Base-by-base conservation (phyloP, 805 yeast genomes). In the Hagleromyces aurorensis region DNA sequence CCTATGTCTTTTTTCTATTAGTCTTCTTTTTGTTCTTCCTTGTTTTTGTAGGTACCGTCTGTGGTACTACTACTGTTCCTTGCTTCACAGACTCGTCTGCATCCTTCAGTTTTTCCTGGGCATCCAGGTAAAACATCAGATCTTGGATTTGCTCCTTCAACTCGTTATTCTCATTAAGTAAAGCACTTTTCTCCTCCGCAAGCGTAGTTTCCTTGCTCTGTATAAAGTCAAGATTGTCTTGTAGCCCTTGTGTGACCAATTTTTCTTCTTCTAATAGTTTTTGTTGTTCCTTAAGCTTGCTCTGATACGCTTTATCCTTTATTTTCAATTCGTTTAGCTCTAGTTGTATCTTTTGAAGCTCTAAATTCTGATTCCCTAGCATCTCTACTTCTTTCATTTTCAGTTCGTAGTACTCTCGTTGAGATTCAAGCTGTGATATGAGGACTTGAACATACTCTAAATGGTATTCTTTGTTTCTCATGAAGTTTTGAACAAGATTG, bases 361-460 rank as follows among this genome's bases (percentile, higher is more conserved):
- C 35, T 10, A 16, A 14, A 14, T 24, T 45, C 11, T 25, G 48
- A 34, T 34, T 16, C 12, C 26, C 29, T 11, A 32, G 23, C 13
- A 14, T 7, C 4, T 50, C 53, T 9, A 55, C 55, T 6, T 60
- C 48, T 23, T 55, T 53, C 18, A 72, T 40, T 34, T 68, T 64
- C 9, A 62, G 58, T 47, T 85, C 94, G 50, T 79, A 86, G 53
- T 77, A 80, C 37, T 80, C 89, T 34, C 94, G 63, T 53, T 86
- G 95, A 6, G 91, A 78, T 33, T 85, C 93, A 30, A 86, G 59
- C 48, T 86, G 95, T 3, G 86, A 74, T 6, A 85, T 66, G 15
- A 86, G 57, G 21, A 86, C 62, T 46, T 80, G 80, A 0, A 93
- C 78, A 47, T 86, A 86, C 50, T 86, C 96, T 35, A 80, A 59